Base-by-base conservation (phyloP, 768 basidiomycete species). In the Termitomyces sp. region DNA sequence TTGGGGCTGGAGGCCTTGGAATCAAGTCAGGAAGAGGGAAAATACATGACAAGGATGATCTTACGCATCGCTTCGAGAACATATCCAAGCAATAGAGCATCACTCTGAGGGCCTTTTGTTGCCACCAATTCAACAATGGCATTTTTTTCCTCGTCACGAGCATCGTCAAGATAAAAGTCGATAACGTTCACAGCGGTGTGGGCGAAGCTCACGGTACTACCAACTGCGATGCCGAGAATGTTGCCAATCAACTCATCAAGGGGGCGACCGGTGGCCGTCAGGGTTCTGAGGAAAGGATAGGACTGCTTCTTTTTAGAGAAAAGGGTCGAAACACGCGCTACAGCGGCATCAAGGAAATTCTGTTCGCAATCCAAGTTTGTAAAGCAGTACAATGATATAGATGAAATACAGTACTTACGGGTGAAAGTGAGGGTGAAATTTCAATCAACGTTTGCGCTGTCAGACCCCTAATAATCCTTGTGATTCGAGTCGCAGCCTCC, bases 131-230 rank as follows among this genome's bases (percentile, higher is more conserved):
- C 56, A 23, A 73, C 39, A 29, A 82, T 75, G 18, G 74, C 70
- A 0, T 63, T 68, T 11, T 70, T 65, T 56, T 82, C 77, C 44
- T 64, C 64, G 7, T 67, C 69, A 15, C 69, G 71, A 20, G 61
- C 64, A 36, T 75, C 75, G 38, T 75, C 74, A 23, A 84, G 64
- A 64, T 80, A 83, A 66, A 83, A 82, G 58, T 83, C 75, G 44
- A 84, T 64, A 18, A 82, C 73, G 39, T 79, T 70, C 6, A 75
- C 71, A n/a, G 73, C 72, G 7, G 75, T 76, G 58, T 82, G 79
- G 0, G 77, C 74, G 44, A 72, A 72, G 61, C 75, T 77, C 25
- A 78, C 76, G 1, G 75, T 73, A n/a, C 73, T 71, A 1, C 75
- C 72, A 13, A 82, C 73, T 3, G 77, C 76, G 6, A 83, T 65